Evolutionary conservation across 352 stramenopile species (phyloP), one percentile per base, ranked within the genome.

Genomic region (Pythium vanterpoolii): DNA sequence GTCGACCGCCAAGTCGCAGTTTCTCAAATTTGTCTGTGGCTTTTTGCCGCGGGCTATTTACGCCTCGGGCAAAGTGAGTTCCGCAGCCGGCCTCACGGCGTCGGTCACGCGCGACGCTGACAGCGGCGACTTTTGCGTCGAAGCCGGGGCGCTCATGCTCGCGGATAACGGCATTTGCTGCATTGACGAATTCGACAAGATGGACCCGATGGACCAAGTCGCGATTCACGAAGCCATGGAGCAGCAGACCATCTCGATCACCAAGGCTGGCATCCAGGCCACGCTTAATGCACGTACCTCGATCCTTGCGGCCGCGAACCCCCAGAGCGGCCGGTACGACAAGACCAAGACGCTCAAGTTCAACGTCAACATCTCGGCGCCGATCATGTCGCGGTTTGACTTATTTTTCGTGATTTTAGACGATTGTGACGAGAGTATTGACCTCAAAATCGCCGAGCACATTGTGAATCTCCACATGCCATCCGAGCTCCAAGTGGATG

Each of bases 161-260:
- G 97, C 97, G 1, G 98, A 99, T 79, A 97, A 96, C 42, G 97
- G 97, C 10, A 98, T 99, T 75, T 99, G 96, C 73, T 98, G 94
- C 62, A 99, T 99, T 76, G 98, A 99, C 72, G 97, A 99, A 73
- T 98, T 98, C 58, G 94, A 98, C 68, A 98, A 98, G 75, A 99
- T 99, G 97, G 96, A 99, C 39, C 90, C 98, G 56, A 76, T 80
- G 60, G 97, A 99, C 69, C 89, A 98, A 62, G 98, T 98, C 10
- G 96, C 97, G 4, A 99, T 99, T 67, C 98, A 99, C 82, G 95
- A 98, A 67, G 97, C 98, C 6, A 99, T 99, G 97, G 98, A 99
- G 77, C 97, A 99, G 72, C 97, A 99, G 76, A 99, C 97, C 14
- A 98, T 99, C 33, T 89, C 78, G 4, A 98, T 99, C 57, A 98